phyloP scores from a whole-genome alignment of 345 rosid species.

The Pistacia vera region DNA sequence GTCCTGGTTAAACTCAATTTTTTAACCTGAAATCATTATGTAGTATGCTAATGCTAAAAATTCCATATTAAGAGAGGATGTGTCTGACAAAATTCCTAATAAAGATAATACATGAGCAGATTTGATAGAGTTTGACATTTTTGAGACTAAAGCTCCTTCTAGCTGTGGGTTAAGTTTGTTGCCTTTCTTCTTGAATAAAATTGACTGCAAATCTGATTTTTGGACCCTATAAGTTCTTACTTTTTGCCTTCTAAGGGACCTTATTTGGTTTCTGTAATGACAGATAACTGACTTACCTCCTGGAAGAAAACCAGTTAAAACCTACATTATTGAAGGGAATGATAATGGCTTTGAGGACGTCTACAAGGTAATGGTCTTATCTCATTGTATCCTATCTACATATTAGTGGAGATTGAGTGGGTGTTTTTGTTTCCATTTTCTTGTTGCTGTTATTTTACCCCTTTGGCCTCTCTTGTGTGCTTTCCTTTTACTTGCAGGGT shows the following conservation, averaged over 20 bases:
- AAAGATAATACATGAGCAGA: not conserved
- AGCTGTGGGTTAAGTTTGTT: not conserved
- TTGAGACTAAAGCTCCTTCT: not conserved
- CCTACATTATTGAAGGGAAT: slow-evolving; percentile 64
- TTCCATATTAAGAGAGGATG: not conserved
- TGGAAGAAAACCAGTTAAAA: slow-evolving; percentile 91
- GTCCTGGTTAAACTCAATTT: not conserved
- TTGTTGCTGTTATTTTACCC: not conserved
- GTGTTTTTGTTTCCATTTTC: not conserved
- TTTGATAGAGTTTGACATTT: not conserved
- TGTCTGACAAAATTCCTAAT: not conserved
- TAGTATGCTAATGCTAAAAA: not conserved
- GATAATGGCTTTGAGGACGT: slow-evolving; percentile 59
- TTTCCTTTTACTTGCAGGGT: not conserved
- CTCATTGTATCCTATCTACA: slow-evolving; percentile 6
- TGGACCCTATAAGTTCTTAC: not conserved
- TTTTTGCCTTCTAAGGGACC: not conserved
- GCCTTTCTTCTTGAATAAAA: not conserved
- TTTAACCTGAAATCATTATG: not conserved
- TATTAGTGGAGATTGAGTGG: not conserved
- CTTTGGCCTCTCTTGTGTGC: not conserved
- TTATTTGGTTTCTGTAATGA: slow-evolving; percentile 18
- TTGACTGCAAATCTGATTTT: not conserved
- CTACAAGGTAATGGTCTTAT: slow-evolving; percentile 53
- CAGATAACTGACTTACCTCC: slow-evolving; percentile 96